Evolutionary conservation across 805 yeast species (phyloP), one percentile per base, ranked within the genome.

Genomic region (Clavispora santaluciae): DNA sequence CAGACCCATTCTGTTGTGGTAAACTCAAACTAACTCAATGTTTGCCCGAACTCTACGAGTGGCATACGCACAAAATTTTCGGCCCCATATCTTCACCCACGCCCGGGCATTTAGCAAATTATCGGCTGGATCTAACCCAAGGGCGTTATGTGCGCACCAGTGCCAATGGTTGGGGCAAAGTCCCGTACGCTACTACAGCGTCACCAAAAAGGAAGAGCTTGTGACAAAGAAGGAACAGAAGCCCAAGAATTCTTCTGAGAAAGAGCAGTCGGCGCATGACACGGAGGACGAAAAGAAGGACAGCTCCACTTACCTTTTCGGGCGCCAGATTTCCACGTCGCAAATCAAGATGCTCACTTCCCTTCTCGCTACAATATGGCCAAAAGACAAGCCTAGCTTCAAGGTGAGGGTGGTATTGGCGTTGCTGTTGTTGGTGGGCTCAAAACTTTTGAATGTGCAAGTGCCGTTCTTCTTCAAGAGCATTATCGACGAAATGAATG

Each of bases 391-490:
- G 43, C 70, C 75, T 4, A 72, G 80, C 40, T 83, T 83, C 44
- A 85, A 80, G 57, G 51, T 76, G 22, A 69, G 99, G 35, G 98
- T 93, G 1, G 63, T 84, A 0, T 48, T 85, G 6, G 97, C 98
- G 0, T 59, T 93, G 13, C 52, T 80, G 0, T 67, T 93, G 42
- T 71, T 93, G 44, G 75, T 93, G 4, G 79, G 81, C 0, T 84
- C 97, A 15, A 93, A 93, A 59, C 57, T 93, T 6, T 68, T 93
- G 26, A 93, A 90, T 59, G 96, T 93, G 5, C 96, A 93, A 60
- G 99, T 93, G 5, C 99, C 99, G 0, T 89, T 93, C 58, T 90
- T 79, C 63, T 93, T 93, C 74, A 93, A 70, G 44, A 73, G 78
- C 22, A 91, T 88, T 38, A 81, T 93, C 35, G 98, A 93, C 64